Evolutionary conservation across 1,284 basidiomycete genomes (phyloP).

Genomic region (Ustilago bromivora): DNA sequence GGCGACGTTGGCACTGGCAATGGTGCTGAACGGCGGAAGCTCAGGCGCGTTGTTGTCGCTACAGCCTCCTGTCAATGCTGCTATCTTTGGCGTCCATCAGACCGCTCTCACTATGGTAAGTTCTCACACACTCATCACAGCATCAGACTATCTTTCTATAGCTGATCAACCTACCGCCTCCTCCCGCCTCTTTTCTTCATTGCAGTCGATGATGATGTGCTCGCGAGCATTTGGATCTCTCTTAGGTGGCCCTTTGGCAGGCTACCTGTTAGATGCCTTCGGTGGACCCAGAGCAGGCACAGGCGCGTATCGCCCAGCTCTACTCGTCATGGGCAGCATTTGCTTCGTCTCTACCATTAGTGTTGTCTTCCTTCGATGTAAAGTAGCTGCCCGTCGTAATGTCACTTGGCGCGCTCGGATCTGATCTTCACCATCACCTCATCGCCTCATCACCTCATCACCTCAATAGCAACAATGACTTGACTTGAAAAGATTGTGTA

Average conservation of each 20-base stretch:
- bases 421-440: not conserved
- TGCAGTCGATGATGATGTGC: constrained; percentile 47
- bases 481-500: not conserved
- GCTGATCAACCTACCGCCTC: no score
- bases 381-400: constrained; percentile 33
- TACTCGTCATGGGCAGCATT: constrained; percentile 49
- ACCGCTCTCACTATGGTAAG: constrained; percentile 49
- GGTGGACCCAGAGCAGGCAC: constrained; percentile 45
- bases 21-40: constrained; percentile 53
- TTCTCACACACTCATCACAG: not conserved
- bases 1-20: constrained; percentile 40
- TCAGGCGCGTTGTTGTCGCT: constrained; percentile 50
- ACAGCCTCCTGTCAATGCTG: constrained; percentile 52
- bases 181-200: not conserved
- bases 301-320: constrained; percentile 39
- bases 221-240: constrained; percentile 49
- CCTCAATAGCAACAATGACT: not conserved
- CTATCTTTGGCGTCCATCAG: constrained; percentile 50
- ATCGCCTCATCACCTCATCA: not conserved
- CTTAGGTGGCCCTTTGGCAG: constrained; percentile 46
- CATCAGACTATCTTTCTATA: no score
- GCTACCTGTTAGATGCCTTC: constrained; percentile 51
- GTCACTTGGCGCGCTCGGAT: constrained; percentile 41
- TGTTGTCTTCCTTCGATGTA: constrained; percentile 34
- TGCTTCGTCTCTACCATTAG: constrained; percentile 37